These are phyloP conservation scores for Tulasnella sp. DNA, from an alignment of 768 basidiomycete genomes.

Conservation along the genomic window DNA sequence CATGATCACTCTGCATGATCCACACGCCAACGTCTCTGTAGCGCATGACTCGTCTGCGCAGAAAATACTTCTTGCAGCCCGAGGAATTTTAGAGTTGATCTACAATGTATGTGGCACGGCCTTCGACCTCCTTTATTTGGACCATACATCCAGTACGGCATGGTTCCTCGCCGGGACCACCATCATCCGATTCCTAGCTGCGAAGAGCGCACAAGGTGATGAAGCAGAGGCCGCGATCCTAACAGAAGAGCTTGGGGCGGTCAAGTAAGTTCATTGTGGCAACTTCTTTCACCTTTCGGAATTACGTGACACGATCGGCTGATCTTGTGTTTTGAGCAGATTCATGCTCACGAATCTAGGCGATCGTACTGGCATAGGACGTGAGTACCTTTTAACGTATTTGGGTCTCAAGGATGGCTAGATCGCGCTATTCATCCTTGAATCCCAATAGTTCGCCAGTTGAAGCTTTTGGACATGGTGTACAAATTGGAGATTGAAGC, in stretches of 20 bases:
- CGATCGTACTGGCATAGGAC: neutral
- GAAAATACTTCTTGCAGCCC: conserved; percentile 32
- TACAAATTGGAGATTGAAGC: neutral
- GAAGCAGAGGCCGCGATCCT: conserved; percentile 45
- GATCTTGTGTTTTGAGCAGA: neutral
- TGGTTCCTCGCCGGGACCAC: conserved; percentile 63
- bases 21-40: conserved; percentile 55
- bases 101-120: too few relatives aligned
- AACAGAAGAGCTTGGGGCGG: conserved; percentile 53
- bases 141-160: conserved; percentile 50
- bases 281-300: neutral
- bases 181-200: conserved; percentile 52
- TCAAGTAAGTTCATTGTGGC: conserved; percentile 52
- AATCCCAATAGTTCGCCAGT: neutral
- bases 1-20: conserved; percentile 64
- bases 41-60: conserved; percentile 49
- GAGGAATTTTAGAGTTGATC: conserved; percentile 53
- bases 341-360: conserved; percentile 2
- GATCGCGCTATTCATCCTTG: too few relatives aligned
- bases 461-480: neutral
- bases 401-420: neutral
- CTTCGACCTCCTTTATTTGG: conserved; percentile 57
- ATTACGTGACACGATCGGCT: too few relatives aligned
- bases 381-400: neutral
- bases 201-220: conserved; percentile 45